Evolutionary conservation across 2,329 filamentous ascomycete species (phyloP), one percentile per base, ranked within the genome.

Genomic region (Dactylellina drechsleri): DNA sequence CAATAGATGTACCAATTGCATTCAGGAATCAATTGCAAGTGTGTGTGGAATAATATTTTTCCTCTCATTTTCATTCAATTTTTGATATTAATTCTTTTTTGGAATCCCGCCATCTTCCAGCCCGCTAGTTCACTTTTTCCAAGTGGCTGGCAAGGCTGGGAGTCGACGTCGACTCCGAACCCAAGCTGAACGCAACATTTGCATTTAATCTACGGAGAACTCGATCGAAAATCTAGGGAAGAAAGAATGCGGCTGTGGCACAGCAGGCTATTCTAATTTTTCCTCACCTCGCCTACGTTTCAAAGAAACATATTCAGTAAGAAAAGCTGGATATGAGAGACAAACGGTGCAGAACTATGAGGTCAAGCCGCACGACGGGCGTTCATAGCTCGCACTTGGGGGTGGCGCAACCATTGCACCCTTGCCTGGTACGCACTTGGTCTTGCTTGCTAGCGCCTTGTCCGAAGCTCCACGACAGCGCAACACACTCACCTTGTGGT

Each of bases 181-280:
- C 36, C 54, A 43, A 23, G 54, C 7, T 41, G 54, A 45, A 58
- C 40, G 40, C 54, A 43, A 58, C 43, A 43, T 28, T 43, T 23
- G 16, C 6, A 41, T 65, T 18, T 36, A 40, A 52, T 16, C 7
- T 47, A 15, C 43, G 13, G 43, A 15, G 16, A 47, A 47, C 43
- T 18, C 7, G 43, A 15, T 18, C 43, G 12, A 12, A 2, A 47
- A 47, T 15, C 43, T 8, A 18, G 15, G 26, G 18, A 20, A 53
- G 13, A 43, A 13, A 43, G 54, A 58, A 57, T 66, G 68, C 68
- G 68, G 68, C 68, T 73, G 68, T 73, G 68, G 68, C 68, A 45
- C 68, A 61, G 68, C 56, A 45, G 57, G 26, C 26, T 15, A 16
- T 18, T 56, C 47, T 54, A 40, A 20, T 28, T 45, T 45, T 50